Conservation (phyloP, 164 flowering plant genomes). For the Macadamia tetraphylla region DNA sequence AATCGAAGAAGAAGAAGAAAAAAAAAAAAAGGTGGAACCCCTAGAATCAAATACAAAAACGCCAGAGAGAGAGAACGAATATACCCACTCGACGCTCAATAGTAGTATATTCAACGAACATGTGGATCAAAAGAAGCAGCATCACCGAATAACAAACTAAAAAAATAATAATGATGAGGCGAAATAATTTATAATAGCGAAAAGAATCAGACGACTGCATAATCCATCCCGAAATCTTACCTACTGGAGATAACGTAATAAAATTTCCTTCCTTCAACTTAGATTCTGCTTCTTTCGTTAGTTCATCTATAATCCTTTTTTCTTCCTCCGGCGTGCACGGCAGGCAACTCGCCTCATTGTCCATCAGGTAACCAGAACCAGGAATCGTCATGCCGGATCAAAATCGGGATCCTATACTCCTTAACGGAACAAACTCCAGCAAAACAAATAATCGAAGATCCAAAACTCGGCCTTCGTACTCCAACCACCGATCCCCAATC, state of each 20-base stretch:
- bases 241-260: conserved; percentile 65
- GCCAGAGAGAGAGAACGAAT: no score
- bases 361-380: conserved; percentile 55
- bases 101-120: no score
- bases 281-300: conserved; percentile 42
- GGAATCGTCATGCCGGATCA: conserved; percentile 57
- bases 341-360: conserved; percentile 47
- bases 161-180: no score
- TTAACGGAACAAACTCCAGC: background rate
- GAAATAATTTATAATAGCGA: no score
- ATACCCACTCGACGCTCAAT: no score
- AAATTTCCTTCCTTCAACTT: conserved; percentile 62
- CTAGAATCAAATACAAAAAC: no score
- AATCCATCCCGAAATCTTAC: conserved; percentile 20
- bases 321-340: conserved; percentile 79
- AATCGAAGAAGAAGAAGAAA: no score
- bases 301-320: conserved; percentile 41
- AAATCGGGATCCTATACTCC: background rate
- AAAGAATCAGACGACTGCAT: no score
- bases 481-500: background rate
- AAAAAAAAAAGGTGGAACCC: no score
- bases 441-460: background rate
- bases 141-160: no score
- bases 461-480: background rate
- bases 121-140: no score